A percentile compares a stretch with the other conserved stretches of the same genome.
These are phyloP conservation scores for Candida yuanshanica DNA, from an alignment of 805 yeast species.

Conservation along the genomic window DNA sequence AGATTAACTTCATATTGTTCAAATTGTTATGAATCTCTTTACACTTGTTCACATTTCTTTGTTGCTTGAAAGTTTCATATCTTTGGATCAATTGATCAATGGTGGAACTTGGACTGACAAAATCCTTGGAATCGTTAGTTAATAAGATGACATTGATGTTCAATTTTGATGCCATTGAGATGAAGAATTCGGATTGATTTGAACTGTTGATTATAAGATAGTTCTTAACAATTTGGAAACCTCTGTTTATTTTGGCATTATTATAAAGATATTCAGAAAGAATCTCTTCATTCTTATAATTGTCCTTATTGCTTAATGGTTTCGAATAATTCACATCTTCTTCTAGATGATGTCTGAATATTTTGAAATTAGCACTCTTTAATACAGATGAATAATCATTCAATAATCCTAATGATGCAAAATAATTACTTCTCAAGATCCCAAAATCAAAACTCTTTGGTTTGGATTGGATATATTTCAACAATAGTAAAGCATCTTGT, in stretches of 20 bases:
- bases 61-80: slow-evolving; percentile 5
- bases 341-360: slow-evolving; percentile 12
- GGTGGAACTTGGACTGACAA: slow-evolving; percentile 15
- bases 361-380: slow-evolving; percentile 4
- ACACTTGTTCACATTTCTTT: slow-evolving; percentile 8
- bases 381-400: slow-evolving; percentile 9
- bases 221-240: slow-evolving; percentile 9
- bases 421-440: slow-evolving; percentile 18
- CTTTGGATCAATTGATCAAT: slow-evolving; percentile 9
- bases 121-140: slow-evolving; percentile 11
- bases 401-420: slow-evolving; percentile 12
- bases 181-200: slow-evolving; percentile 16
- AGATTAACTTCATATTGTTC: slow-evolving; percentile 3
- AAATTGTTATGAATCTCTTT: slow-evolving; percentile 7
- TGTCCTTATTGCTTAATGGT: slow-evolving; percentile 9
- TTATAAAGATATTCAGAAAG: slow-evolving; percentile 10
- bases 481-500: slow-evolving; percentile 3
- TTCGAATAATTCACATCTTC: slow-evolving; percentile 9
- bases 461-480: slow-evolving; percentile 4
- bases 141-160: slow-evolving; percentile 16
- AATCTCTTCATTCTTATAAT: slow-evolving; percentile 5
- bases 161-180: slow-evolving; percentile 13
- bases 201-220: slow-evolving; percentile 20
- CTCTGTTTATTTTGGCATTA: slow-evolving; percentile 5
- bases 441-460: slow-evolving; percentile 14